A percentile compares a stretch with the other conserved stretches of the same genome.
Evolutionary conservation across 2,329 filamentous ascomycete genomes (phyloP).

Genomic region (Colletotrichum sojae): DNA sequence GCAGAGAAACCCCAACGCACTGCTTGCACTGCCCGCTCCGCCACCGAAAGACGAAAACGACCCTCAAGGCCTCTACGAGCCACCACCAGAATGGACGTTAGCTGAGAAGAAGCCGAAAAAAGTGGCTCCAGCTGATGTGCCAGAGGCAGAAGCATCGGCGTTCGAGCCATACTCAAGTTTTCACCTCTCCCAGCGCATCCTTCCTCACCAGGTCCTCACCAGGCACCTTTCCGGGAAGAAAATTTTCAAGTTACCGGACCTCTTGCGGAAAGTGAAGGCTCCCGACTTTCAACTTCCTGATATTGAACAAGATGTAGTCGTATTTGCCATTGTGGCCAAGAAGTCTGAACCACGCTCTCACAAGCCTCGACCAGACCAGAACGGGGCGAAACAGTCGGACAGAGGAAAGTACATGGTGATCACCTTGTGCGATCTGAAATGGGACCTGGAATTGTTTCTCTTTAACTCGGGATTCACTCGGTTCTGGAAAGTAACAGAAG

Average conservation of each 20-base stretch:
- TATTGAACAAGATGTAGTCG: constrained; percentile 88
- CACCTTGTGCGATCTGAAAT: constrained; percentile 88
- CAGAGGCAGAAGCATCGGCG: constrained; percentile 68
- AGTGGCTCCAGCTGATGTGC: constrained; percentile 51
- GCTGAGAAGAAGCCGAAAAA: constrained; percentile 42
- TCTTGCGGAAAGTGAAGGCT: constrained; percentile 84
- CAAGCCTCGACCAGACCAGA: constrained; percentile 59
- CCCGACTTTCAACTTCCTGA: constrained; percentile 87
- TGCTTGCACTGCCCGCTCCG: constrained; percentile 18
- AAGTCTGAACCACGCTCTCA: constrained; percentile 85
- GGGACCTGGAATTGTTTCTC: constrained; percentile 91
- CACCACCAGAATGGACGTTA: constrained; percentile 37
- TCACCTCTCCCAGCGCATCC: constrained; percentile 85
- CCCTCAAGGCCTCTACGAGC: constrained; percentile 33
- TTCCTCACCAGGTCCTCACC: constrained; percentile 85
- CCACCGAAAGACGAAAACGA: constrained; percentile 12
- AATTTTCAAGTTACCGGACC: constrained; percentile 81
- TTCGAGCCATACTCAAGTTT: constrained; percentile 91
- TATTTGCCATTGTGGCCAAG: constrained; percentile 88
- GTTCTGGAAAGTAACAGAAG: constrained; percentile 93
- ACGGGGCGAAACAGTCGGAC: constrained; percentile 66
- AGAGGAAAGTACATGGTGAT: constrained; percentile 94
- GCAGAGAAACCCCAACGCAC: constrained; percentile 4
- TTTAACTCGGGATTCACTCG: constrained; percentile 92
- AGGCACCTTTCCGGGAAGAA: constrained; percentile 85